Base-by-base conservation (phyloP, 345 rosid genomes). In the Gossypium anomalum region DNA sequence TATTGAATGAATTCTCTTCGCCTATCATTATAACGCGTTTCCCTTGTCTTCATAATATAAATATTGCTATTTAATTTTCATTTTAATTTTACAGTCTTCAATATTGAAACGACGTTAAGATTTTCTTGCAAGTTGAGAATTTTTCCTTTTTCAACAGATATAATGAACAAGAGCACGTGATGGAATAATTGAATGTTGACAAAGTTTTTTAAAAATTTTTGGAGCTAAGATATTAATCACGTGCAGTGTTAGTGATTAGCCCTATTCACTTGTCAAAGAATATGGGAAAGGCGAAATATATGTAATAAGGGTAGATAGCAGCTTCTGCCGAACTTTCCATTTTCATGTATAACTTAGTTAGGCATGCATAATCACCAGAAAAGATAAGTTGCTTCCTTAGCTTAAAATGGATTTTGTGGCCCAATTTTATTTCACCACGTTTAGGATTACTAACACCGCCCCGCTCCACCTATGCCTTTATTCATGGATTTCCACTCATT, bases 261-360 rank as follows among this genome's bases (percentile, higher is more conserved):
- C 47, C 47, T 63, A 17, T 63, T 38, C 48, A 17, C 13, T 66
- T 66, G 70, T 44, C 49, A 17, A 63, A 17, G 47, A 64, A 64
- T 0, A n/a, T 13, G 11, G 17, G 38, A 23, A 34, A 3, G 41
- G n/a, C 17, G 45, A 61, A 7, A 29, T 19, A 43, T 47, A 48
- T 48, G 43, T 27, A 15, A 48, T 12, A 66, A 22, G 72, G 29
- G 48, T 67, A 8, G 58, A 48, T 0, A 16, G 16, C n/a, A 51
- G 6, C 58, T 49, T 27, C 9, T 47, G 47, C 76, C 67, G 27
- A 73, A 60, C 59, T 73, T 61, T 11, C 67, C 58, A 60, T 7
- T 23, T 45, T 47, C 7, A 59, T 60, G 56, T 45, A 20, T 53
- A 57, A 72, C 58, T 19, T 44, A 9, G 67, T 60, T 60, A 59